Evolutionary conservation across 2,329 filamentous ascomycete species (phyloP).

Genomic region (Fusarium sambucinum): DNA sequence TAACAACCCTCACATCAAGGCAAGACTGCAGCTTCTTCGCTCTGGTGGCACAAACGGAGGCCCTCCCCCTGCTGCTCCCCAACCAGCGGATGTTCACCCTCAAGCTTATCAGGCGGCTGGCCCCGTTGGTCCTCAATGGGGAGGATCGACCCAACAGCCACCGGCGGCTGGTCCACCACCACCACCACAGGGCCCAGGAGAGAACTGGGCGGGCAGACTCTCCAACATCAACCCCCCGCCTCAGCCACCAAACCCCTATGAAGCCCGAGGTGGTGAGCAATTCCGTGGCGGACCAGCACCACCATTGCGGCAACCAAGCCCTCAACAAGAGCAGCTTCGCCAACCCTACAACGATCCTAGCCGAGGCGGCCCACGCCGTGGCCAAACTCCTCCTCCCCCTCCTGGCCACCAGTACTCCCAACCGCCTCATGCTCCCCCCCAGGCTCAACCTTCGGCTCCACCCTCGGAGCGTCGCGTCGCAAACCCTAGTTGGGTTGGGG

Average conservation of each 20-base stretch:
- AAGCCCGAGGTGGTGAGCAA: conserved; percentile 72
- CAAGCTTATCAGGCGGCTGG: conserved; percentile 90
- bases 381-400: conserved; percentile 55
- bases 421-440: conserved; percentile 64
- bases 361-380: conserved; percentile 58
- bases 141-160: conserved; percentile 74
- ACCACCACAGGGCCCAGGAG: conserved; percentile 68
- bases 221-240: conserved; percentile 83
- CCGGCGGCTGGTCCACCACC: conserved; percentile 68
- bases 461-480: conserved; percentile 65
- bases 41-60: conserved; percentile 80
- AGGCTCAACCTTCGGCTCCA: conserved; percentile 62
- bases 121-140: conserved; percentile 90
- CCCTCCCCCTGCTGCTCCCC: conserved; percentile 81
- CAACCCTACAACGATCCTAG: conserved; percentile 68
- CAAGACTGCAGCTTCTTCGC: conserved; percentile 87
- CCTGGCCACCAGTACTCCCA: conserved; percentile 61
- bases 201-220: conserved; percentile 72
- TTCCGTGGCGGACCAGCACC: conserved; percentile 76
- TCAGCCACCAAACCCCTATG: conserved; percentile 84
- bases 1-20: conserved; percentile 94
- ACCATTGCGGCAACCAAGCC: conserved; percentile 79
- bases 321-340: conserved; percentile 74
- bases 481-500: conserved; percentile 71
- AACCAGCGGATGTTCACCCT: conserved; percentile 95